Conservation (phyloP, 2,329 filamentous ascomycete species). For the Fusarium armeniacum region DNA sequence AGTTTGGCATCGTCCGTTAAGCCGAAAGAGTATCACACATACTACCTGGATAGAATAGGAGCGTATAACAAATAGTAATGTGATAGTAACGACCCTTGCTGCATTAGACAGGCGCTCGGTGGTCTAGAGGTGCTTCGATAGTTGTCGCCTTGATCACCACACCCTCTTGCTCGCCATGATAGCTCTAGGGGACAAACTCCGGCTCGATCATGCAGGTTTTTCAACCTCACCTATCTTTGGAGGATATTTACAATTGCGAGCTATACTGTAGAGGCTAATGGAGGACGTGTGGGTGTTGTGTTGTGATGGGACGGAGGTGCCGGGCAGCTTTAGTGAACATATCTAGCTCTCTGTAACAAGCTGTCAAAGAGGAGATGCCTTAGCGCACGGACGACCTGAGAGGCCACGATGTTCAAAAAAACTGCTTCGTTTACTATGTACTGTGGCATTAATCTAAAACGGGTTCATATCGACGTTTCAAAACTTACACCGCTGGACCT, state of each 20-base stretch:
- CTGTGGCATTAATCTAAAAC: neutral
- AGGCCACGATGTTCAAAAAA: fast-evolving
- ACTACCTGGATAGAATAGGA: neutral
- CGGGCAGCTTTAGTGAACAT: neutral
- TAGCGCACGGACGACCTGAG: neutral
- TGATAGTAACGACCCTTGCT: neutral
- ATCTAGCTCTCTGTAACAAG: neutral
- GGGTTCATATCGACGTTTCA: neutral
- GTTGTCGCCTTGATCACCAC: neutral
- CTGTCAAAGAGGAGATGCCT: neutral
- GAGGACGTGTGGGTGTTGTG: neutral
- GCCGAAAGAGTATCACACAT: neutral
- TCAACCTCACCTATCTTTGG: neutral
- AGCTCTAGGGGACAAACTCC: neutral
- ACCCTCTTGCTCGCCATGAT: neutral
- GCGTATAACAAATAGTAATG: too few relatives aligned
- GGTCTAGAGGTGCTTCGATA: neutral
- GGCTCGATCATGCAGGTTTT: neutral
- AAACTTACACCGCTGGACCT: neutral
- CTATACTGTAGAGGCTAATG: neutral
- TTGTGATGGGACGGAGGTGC: neutral
- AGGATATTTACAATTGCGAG: neutral
- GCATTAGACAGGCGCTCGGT: neutral
- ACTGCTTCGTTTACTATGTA: neutral
- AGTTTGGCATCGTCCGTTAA: neutral